phyloP scores from a whole-genome alignment of 179 eudicot genomes.

The Beta lomatogona region DNA sequence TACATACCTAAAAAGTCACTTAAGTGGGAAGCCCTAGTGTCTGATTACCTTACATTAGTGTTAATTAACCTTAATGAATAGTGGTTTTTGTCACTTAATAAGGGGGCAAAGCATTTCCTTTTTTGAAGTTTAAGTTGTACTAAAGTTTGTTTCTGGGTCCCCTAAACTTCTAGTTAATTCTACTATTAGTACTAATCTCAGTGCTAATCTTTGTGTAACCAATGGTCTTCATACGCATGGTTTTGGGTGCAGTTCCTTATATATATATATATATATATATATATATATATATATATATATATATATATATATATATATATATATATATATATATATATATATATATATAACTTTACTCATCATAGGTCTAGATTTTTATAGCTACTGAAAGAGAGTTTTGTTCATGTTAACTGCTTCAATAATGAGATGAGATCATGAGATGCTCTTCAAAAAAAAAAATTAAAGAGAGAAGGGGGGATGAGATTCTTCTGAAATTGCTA shows the following conservation, averaged over 20 bases:
- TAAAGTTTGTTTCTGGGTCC: constrained; percentile 21
- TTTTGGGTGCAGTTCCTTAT: not conserved
- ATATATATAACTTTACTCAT: constrained; percentile 6
- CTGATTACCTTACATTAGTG: constrained; percentile 28
- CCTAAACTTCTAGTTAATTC: constrained; percentile 9
- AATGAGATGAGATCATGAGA: constrained; percentile 22
- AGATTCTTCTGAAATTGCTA: not conserved
- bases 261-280: not conserved
- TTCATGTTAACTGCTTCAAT: not conserved
- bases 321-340: not conserved
- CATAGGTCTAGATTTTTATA: constrained; percentile 14
- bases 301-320: not conserved
- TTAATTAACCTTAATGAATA: constrained; percentile 32
- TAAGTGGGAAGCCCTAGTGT: constrained; percentile 38
- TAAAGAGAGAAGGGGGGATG: not conserved
- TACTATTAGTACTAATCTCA: constrained; percentile 25
- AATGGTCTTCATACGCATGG: constrained; percentile 27
- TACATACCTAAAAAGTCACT: constrained; percentile 34
- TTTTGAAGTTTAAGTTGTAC: constrained; percentile 17
- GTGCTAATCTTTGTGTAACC: constrained; percentile 33
- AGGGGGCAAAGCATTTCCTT: constrained; percentile 34
- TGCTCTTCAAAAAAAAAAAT: too few relatives aligned
- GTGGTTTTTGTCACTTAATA: constrained; percentile 30
- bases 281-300: not conserved
- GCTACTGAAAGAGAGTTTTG: constrained; percentile 9